Percentiles rank a stretch among this genome's conserved stretches.
Conservation (phyloP, 192 early-diverging fungal genomes). For the Piromyces sp. region DNA sequence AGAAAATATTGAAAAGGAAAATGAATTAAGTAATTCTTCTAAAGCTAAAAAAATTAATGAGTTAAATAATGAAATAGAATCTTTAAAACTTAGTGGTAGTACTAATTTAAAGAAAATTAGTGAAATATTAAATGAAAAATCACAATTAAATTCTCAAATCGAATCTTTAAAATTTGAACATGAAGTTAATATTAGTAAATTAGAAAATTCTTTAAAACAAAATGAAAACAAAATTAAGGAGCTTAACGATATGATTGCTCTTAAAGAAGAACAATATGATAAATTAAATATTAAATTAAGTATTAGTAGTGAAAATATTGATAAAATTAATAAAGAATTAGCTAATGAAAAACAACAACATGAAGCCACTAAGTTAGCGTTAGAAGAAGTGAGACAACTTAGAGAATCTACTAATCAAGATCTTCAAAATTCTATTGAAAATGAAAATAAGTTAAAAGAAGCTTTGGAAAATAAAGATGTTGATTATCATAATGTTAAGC, state of each 20-base stretch:
- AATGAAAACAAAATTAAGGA: not conserved
- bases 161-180: not conserved
- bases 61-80: not conserved
- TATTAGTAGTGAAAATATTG: not conserved
- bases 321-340: not conserved
- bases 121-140: not conserved
- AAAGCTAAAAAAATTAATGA: not conserved
- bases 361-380: not conserved
- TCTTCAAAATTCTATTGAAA: not conserved
- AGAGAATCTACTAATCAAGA: not conserved
- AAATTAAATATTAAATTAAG: not conserved
- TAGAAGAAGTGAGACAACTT: not conserved
- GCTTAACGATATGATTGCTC: not conserved
- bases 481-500: not conserved
- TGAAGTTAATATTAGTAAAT: not conserved
- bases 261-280: not conserved
- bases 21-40: not conserved
- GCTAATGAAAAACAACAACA: not conserved
- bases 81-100: not conserved
- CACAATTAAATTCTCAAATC: not conserved
- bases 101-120: not conserved
- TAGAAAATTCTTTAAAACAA: not conserved
- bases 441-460: not conserved
- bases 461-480: not conserved
- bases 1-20: not conserved